Conservation (phyloP, 129 eudicot species). For the Logfia minima region DNA sequence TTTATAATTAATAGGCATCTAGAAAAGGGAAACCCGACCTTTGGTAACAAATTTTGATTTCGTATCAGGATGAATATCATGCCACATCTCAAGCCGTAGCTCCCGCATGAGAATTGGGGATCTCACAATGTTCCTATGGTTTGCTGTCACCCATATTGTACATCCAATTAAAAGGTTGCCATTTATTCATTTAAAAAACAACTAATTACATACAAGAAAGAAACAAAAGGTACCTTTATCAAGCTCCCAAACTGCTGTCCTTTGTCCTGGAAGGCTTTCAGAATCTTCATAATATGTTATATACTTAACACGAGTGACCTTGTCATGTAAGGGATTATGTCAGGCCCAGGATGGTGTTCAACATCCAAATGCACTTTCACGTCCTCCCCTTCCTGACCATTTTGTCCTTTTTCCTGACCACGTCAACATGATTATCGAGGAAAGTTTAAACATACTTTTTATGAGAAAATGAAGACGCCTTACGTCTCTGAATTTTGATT, state of each 20-base stretch:
- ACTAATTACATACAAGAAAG: neutral
- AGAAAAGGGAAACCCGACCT: constrained; percentile 41
- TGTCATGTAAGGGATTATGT: constrained; percentile 86
- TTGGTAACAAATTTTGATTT: constrained; percentile 80
- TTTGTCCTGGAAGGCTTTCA: constrained; percentile 83
- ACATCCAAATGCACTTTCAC: constrained; percentile 71
- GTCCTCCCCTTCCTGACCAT: constrained; percentile 34
- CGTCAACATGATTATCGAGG: no score
- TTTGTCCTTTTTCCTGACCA: no score
- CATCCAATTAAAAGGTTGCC: neutral
- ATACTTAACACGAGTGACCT: constrained; percentile 73
- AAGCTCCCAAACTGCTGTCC: constrained; percentile 97
- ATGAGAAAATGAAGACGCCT: no score
- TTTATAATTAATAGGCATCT: constrained; percentile 11
- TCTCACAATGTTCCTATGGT: constrained; percentile 89
- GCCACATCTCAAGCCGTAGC: constrained; percentile 99
- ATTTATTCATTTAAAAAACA: neutral
- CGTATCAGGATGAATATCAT: constrained; percentile 90
- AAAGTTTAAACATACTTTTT: no score
- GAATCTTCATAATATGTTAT: constrained; percentile 91
- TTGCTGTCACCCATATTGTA: constrained; percentile 51
- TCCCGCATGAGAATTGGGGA: constrained; percentile 92
- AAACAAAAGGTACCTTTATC: constrained; percentile 62
- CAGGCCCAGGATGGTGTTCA: constrained; percentile 56
- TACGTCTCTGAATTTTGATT: no score